phyloP scores from a whole-genome alignment of 2,329 filamentous ascomycete genomes.

The Scedosporium dehoogii region DNA sequence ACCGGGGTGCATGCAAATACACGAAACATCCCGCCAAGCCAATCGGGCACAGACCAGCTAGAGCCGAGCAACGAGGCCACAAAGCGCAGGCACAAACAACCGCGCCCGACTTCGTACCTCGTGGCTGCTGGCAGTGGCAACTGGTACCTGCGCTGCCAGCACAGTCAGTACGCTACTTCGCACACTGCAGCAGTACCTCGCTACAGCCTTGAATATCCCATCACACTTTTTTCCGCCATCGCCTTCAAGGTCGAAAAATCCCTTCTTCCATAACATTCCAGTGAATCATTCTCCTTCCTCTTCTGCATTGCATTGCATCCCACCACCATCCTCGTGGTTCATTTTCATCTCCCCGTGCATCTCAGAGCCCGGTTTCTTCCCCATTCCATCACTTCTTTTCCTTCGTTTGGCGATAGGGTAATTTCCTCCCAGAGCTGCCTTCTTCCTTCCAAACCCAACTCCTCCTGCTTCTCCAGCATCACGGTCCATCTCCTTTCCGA shows the following conservation, averaged over 20 bases:
- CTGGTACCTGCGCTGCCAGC: too few species aligned
- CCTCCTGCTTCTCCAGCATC: background rate
- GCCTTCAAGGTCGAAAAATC: slow-evolving; percentile 1
- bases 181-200: too few species aligned
- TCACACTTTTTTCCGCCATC: slow-evolving; percentile 6
- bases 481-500: background rate
- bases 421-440: background rate
- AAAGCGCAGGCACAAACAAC: background rate
- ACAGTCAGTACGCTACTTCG: background rate
- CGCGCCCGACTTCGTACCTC: background rate
- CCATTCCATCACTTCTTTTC: background rate
- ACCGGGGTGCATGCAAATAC: too few species aligned
- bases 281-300: slow-evolving; percentile 1
- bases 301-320: background rate
- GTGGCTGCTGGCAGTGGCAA: background rate
- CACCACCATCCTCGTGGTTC: slow-evolving; percentile 1
- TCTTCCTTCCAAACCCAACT: background rate
- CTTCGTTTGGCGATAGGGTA: background rate
- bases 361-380: background rate
- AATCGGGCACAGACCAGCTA: background rate
- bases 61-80: background rate
- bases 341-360: background rate
- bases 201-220: background rate
- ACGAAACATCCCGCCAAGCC: background rate
- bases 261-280: background rate